Base-by-base conservation (phyloP, 1,139 yeast genomes). In the Debaryomyces psychrophilus region DNA sequence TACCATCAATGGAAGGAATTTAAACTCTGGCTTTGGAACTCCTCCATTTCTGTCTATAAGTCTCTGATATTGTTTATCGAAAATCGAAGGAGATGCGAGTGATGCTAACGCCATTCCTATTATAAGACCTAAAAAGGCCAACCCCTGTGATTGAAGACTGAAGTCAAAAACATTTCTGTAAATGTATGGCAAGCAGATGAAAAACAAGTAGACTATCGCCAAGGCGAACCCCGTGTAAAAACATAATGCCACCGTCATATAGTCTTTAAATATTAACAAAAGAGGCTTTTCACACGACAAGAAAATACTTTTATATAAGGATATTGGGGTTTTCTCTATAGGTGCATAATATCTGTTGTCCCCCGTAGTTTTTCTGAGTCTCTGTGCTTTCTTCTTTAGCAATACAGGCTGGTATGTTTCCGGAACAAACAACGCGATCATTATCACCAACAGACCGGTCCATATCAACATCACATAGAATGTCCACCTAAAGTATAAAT, bases 151-250 rank as follows among this genome's bases (percentile, higher is more conserved):
- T 27, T 56, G 54, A 8, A 71, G 61, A 9, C 59, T 53, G 54
- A 82, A 80, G 8, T 60, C 55, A 55, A 79, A 83, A 1, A 79
- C 76, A 4, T 70, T 69, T 9, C 61, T 55, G 56, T 78, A 82
- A 20, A 79, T 78, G 49, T 77, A 76, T 1, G 89, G 89, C 55
- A 82, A 78, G 3, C 87, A 79, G 37, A 82, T 81, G 54, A 84
- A 83, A 59, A 82, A 83, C 55, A 83, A 61, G 58, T 83, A 84
- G 18, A 84, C 77, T 28, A 82, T 76, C 0, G 85, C 85, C 43
- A 84, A 66, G 1, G 80, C 69, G 44, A 83, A 67, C 0, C 87
- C 88, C 0, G 88, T 76, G 56, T 83, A 85, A 50, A 82, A 68
- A 53, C 89, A 83, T 17, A 85, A 65, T 1, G 79, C 70, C 14